Percentiles rank a stretch among this genome's conserved stretches.
Conservation (phyloP, 495 filamentous ascomycete genomes). For the Lasiosphaeria ovina region DNA sequence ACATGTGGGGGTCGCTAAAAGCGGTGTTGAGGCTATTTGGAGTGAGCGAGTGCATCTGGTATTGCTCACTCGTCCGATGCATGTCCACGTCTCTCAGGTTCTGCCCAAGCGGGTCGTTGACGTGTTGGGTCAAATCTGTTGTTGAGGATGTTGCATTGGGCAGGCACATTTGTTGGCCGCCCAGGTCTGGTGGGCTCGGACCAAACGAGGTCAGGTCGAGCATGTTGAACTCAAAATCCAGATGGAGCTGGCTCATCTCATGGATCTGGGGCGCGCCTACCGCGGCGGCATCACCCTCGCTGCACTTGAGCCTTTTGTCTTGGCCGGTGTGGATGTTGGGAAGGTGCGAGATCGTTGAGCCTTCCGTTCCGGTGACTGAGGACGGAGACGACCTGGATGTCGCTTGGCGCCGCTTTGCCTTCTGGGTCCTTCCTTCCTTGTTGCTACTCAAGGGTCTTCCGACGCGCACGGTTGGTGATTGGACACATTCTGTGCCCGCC, state of each 20-base stretch:
- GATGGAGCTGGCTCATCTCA: neutral
- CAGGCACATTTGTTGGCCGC: neutral
- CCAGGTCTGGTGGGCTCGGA: neutral
- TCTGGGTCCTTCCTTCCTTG: neutral
- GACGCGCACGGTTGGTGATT: neutral
- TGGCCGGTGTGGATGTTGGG: too few species aligned
- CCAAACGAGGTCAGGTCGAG: neutral
- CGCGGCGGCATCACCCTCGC: too few species aligned
- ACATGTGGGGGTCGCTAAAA: neutral
- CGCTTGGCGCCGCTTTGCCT: neutral
- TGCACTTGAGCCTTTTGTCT: too few species aligned
- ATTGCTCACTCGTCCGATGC: neutral
- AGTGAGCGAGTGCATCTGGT: neutral
- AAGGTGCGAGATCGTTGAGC: too few species aligned
- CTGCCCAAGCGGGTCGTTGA: neutral
- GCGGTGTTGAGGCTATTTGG: neutral
- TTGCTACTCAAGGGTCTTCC: neutral
- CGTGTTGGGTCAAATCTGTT: neutral
- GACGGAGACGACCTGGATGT: neutral
- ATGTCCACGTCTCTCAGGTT: neutral
- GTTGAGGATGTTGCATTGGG: neutral
- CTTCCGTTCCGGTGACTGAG: neutral
- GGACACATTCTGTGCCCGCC: neutral
- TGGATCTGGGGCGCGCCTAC: neutral
- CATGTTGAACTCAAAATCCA: slow-evolving; percentile 1